A percentile compares a stretch with the other conserved stretches of the same genome.
These are phyloP conservation scores for Stagonosporopsis rhizophila DNA, from an alignment of 2,329 filamentous ascomycete species.

Conservation along the genomic window DNA sequence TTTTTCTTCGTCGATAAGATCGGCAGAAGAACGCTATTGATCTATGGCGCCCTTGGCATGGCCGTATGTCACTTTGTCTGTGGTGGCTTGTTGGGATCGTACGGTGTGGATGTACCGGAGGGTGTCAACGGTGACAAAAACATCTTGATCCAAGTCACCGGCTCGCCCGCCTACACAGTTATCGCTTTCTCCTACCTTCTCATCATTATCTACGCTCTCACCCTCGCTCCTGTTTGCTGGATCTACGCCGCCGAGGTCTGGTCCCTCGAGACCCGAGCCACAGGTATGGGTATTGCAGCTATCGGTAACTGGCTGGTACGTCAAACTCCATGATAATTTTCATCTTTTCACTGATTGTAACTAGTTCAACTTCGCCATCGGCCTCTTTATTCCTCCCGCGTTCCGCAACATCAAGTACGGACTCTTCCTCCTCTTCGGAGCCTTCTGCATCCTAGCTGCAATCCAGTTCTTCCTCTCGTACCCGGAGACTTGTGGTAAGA, in stretches of 20 bases:
- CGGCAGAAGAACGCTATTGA: slow-evolving; percentile 50
- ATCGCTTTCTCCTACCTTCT: slow-evolving; percentile 72
- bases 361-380: slow-evolving; percentile 64
- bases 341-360: slow-evolving; percentile 26
- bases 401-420: slow-evolving; percentile 66
- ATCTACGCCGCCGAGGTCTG: slow-evolving; percentile 71
- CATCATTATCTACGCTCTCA: slow-evolving; percentile 69
- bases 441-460: slow-evolving; percentile 55
- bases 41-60: slow-evolving; percentile 55
- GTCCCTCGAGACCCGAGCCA: slow-evolving; percentile 66
- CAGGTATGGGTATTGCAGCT: slow-evolving; percentile 65
- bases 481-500: slow-evolving; percentile 50
- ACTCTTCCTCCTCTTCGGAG: slow-evolving; percentile 60
- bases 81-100: slow-evolving; percentile 48
- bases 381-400: slow-evolving; percentile 64
- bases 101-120: slow-evolving; percentile 52
- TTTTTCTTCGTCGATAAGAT: slow-evolving; percentile 54
- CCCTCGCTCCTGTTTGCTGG: slow-evolving; percentile 69
- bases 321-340: slow-evolving; percentile 48
- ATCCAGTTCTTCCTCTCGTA: slow-evolving; percentile 57
- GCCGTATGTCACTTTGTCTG: slow-evolving; percentile 57
- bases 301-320: slow-evolving; percentile 57
- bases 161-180: slow-evolving; percentile 64
- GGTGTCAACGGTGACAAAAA: slow-evolving; percentile 59
- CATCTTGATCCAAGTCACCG: slow-evolving; percentile 61